Percentiles rank a stretch among this genome's conserved stretches.
These are phyloP conservation scores for Auxenochlorella protothecoides DNA, from an alignment of 139 green algal species.

Conservation along the genomic window DNA sequence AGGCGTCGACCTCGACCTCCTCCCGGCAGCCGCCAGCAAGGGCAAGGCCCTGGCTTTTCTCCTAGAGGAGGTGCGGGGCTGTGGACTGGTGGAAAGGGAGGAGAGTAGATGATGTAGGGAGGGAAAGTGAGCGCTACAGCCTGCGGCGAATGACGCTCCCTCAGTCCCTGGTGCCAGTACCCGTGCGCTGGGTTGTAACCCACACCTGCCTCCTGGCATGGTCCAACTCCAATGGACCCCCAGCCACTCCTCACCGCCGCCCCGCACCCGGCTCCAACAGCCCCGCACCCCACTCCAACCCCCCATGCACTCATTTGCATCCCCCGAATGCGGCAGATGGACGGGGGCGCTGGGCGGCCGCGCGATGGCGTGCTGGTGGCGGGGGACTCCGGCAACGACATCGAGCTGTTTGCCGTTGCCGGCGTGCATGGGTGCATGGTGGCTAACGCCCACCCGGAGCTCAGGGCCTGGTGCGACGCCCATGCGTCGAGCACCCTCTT, in stretches of 20 bases:
- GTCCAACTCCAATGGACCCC: no score
- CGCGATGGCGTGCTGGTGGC: conserved; percentile 62
- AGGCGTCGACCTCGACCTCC: conserved; percentile 74
- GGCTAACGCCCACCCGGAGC: conserved; percentile 74
- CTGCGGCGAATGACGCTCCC: no score
- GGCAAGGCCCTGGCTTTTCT: conserved; percentile 75
- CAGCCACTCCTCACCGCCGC: no score
- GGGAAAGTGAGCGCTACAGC: no score
- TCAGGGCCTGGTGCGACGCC: conserved; percentile 49
- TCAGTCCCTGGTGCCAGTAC: neutral
- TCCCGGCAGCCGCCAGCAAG: conserved; percentile 72
- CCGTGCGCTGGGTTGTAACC: neutral
- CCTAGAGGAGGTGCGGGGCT: conserved; percentile 39
- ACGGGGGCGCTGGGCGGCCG: conserved; percentile 9
- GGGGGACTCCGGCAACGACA: conserved; percentile 89
- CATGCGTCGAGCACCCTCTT: conserved; percentile 27
- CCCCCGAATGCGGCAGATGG: conserved; percentile 15
- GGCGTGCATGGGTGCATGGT: conserved; percentile 75
- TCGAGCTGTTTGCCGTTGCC: conserved; percentile 77
- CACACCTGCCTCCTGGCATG: neutral
- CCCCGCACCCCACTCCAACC: neutral
- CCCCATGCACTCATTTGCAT: neutral
- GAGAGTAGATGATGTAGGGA: no score
- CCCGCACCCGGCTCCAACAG: no score
- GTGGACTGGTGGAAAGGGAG: neutral